Evolutionary conservation across 2,329 filamentous ascomycete genomes (phyloP), one percentile per base, ranked within the genome.

Genomic region (Colletotrichum truncatum): DNA sequence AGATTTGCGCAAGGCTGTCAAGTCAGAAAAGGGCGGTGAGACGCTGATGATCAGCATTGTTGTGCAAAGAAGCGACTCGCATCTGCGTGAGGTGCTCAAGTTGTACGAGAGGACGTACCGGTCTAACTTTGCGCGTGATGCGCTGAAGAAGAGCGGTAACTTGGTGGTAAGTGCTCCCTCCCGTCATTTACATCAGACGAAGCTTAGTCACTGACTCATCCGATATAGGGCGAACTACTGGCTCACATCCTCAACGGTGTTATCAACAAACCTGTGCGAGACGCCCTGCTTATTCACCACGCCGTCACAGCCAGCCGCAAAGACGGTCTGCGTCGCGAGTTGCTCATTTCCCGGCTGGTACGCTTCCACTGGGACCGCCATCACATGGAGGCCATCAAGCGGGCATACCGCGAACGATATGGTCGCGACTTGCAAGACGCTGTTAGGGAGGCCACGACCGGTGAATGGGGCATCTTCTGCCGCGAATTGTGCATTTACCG

Each of bases 231-330:
- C 69, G 96, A 99, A 81, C 89, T 97, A 18, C 89, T 98, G 36
- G 93, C 94, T 0, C 96, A 98, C 78, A 93, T 98, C 71, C 90
- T 99, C 73, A 98, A 98, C 80, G 96, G 96, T 73, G 90, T 97
- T 62, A 97, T 98, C 81, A 98, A 98, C 81, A 92, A 92, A 64
- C 94, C 96, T 6, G 93, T 97, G 68, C 93, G 96, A 59, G 96
- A 98, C 77, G 93, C 95, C 3, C 86, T 98, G 36, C 89, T 98
- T 3, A 84, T 99, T 2, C 90, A 97, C 77, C 96, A 98, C 80
- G 95, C 96, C 2, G 89, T 98, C 69, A 91, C 89, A 18, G 87
- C 91, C 46, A 90, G 91, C 4, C 87, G 85, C 69, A 87, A 87
- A 68, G 92, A 95, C 73, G 79, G 86, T 56, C 84, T 94, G 68